phyloP scores from a whole-genome alignment of 2,329 filamentous ascomycete species.

The Zymoseptoria passerinii region DNA sequence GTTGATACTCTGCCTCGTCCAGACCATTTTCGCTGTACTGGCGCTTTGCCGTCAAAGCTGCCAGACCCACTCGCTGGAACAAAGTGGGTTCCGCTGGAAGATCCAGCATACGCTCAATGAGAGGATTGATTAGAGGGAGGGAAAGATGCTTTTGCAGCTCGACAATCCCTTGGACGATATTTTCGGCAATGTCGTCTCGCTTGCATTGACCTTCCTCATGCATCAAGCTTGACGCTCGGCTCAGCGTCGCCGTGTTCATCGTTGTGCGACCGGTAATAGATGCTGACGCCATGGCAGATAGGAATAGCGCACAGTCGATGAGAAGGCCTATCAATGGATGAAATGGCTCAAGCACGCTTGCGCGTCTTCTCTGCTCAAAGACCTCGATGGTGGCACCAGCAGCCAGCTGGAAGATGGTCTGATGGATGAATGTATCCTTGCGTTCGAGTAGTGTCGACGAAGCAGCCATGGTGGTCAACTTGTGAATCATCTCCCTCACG shows the following conservation, averaged over 20 bases:
- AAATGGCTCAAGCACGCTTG: neutral
- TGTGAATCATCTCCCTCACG: neutral
- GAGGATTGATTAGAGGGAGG: neutral
- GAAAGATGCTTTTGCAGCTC: neutral
- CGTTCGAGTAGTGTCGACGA: neutral
- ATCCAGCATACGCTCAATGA: neutral
- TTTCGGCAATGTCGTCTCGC: neutral
- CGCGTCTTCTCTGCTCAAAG: neutral
- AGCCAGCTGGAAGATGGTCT: neutral
- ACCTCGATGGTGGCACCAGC: neutral
- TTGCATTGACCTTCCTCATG: neutral
- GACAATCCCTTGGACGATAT: neutral
- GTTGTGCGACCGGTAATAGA: neutral
- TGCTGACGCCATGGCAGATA: neutral
- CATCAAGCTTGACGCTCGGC: neutral
- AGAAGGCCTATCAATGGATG: neutral
- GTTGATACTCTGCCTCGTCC: constrained; percentile 1
- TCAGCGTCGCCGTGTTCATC: neutral
- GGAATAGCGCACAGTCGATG: neutral
- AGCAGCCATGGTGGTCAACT: constrained; percentile 6
- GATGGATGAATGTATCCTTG: neutral
- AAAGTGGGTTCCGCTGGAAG: neutral
- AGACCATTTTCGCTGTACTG: constrained; percentile 8
- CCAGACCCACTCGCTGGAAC: constrained; percentile 7
- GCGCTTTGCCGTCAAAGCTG: constrained; percentile 4